Conservation (phyloP, 495 filamentous ascomycete species). For the Cladorrhinum samala region DNA sequence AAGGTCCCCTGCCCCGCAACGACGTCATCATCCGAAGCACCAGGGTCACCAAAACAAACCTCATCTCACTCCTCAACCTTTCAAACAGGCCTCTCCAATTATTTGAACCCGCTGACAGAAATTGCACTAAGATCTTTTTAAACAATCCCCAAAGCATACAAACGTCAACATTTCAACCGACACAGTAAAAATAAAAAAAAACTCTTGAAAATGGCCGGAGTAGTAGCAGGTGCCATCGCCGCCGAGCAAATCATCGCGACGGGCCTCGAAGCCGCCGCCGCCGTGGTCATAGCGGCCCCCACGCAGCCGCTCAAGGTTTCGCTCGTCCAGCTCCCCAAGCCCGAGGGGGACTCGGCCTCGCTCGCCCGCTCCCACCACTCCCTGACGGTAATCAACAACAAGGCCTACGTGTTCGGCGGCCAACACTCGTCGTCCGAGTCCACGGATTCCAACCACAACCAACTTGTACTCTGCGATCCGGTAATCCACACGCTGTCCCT, state of each 20-base stretch:
- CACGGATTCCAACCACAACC: too few species aligned
- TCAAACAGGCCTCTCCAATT: background rate
- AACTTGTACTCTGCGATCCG: slow-evolving; percentile 42
- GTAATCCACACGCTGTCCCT: slow-evolving; percentile 43
- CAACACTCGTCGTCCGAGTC: slow-evolving; percentile 25
- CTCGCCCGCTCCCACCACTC: slow-evolving; percentile 43
- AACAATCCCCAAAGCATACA: background rate
- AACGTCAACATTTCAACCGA: too few species aligned
- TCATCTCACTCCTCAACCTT: too few species aligned
- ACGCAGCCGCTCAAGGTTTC: slow-evolving; percentile 39
- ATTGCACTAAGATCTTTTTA: background rate
- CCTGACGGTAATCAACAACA: slow-evolving; percentile 40
- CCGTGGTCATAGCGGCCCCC: slow-evolving; percentile 31
- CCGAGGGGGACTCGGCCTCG: slow-evolving; percentile 17
- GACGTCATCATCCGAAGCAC: too few species aligned
- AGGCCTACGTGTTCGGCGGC: slow-evolving; percentile 50
- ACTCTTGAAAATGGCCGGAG: slow-evolving; percentile 31
- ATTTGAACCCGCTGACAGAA: background rate
- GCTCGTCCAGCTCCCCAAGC: slow-evolving; percentile 29
- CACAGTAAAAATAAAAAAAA: too few species aligned
- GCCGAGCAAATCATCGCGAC: slow-evolving; percentile 41
- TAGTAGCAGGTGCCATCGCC: slow-evolving; percentile 33
- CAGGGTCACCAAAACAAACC: too few species aligned
- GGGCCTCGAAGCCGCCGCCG: slow-evolving; percentile 33
- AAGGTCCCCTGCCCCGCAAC: too few species aligned